Base-by-base conservation (phyloP, 2,329 filamentous ascomycete species). In the Neonectria coccinea region DNA sequence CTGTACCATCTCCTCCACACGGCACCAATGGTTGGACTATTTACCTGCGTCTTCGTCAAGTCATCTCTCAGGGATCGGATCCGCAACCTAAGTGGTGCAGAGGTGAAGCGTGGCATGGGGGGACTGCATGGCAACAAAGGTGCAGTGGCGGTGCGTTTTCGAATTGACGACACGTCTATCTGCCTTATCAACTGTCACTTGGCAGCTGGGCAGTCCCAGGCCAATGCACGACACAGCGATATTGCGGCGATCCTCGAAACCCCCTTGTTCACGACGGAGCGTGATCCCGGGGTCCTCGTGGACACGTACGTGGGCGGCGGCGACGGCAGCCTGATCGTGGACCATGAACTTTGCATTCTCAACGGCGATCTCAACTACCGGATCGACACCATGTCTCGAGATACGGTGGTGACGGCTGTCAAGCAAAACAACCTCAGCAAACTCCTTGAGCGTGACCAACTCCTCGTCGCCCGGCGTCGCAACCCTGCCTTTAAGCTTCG, bases 101-200 rank as follows among this genome's bases (percentile, higher is more conserved):
- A 97, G 76, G 90, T 99, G 68, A 99, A 99, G 79, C 91, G 96
- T 63, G 96, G 96, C 58, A 96, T 99, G 92, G 95, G 94, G 54
- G 96, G 96, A 18, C 82, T 95, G 67, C 93, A 98, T 76, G 96
- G 96, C 31, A 99, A 99, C 82, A 99, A 99, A 82, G 96, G 96
- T 67, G 96, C 94, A 20, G 88, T 98, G 39, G 86, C 97, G 39
- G 86, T 97, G 42, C 92, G 96, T n/a, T 97, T 99, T 79, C 86
- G 94, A 73, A 81, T 99, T 2, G 96, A 99, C 74, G 94, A 99
- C 78, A 96, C 91, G 55, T 97, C 95, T 1, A 80, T 99, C 39
- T 99, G 96, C 80, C 95, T 99, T 79, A 88, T 98, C 81, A 99
- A 99, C 76, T 99, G 96, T 77, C 96, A 99, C 86, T 83, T 99